A percentile compares a stretch with the other conserved stretches of the same genome.
Evolutionary conservation across 441 rosid genomes (phyloP).

Genomic region (Bruguiera hainesii): DNA sequence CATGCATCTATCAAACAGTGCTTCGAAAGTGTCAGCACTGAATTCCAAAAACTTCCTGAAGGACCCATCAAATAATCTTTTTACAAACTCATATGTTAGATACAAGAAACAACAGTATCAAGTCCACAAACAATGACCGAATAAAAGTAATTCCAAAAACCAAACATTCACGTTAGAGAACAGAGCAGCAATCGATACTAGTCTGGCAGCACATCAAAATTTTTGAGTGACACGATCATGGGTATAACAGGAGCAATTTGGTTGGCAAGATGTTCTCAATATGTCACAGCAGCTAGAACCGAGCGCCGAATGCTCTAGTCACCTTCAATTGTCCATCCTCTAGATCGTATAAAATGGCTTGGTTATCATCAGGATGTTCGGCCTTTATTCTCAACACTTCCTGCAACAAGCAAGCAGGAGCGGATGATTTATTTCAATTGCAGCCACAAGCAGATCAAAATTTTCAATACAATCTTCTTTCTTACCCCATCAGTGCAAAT

Average conservation of each 20-base stretch:
- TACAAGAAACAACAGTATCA: not conserved
- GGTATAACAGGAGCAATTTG: not conserved
- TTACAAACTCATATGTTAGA: no score
- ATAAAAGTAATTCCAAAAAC: no score
- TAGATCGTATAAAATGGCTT: slow-evolving; percentile 75
- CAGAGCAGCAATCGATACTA: not conserved
- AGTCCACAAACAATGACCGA: not conserved
- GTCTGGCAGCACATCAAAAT: slow-evolving; percentile 1
- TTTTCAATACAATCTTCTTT: not conserved
- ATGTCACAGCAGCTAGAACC: slow-evolving; percentile 36
- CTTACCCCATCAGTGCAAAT: no score
- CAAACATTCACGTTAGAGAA: no score
- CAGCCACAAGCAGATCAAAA: slow-evolving; percentile 1
- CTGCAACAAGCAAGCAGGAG: slow-evolving; percentile 40
- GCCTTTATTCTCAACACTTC: slow-evolving; percentile 75
- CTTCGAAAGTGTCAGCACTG: no score
- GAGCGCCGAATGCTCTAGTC: slow-evolving; percentile 94
- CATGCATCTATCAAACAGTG: no score
- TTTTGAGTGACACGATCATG: not conserved
- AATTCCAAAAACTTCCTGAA: no score
- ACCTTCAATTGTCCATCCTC: slow-evolving; percentile 92
- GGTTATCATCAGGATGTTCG: slow-evolving; percentile 82
- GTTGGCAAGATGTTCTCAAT: not conserved
- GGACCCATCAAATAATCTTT: no score
- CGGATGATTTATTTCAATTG: slow-evolving; percentile 7